phyloP scores from a whole-genome alignment of 2,329 filamentous ascomycete genomes.

The Neonectria punicea region DNA sequence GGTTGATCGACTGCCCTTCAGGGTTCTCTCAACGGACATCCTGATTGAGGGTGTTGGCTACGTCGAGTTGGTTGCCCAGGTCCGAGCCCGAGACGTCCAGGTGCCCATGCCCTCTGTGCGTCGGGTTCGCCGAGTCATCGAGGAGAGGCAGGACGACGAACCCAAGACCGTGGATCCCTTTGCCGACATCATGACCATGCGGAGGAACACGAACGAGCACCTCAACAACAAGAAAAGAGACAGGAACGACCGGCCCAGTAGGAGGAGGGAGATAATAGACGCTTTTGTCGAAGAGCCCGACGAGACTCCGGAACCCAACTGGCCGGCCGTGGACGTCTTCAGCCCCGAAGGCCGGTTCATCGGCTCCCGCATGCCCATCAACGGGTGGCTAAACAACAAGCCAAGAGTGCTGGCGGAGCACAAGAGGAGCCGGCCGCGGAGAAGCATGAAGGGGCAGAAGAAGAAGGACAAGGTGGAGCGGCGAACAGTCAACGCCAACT shows the following conservation, averaged over 20 bases:
- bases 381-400: conserved; percentile 74
- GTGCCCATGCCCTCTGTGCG: conserved; percentile 18
- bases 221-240: conserved; percentile 44
- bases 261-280: conserved; percentile 20
- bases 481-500: conserved; percentile 34
- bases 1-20: conserved; percentile 79
- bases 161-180: conserved; percentile 34
- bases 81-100: conserved; percentile 66
- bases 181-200: conserved; percentile 39
- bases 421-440: conserved; percentile 67
- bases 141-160: not conserved
- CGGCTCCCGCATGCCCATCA: conserved; percentile 72
- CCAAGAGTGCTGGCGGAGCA: conserved; percentile 61
- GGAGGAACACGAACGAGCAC: conserved; percentile 34
- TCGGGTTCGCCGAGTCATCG: conserved; percentile 2
- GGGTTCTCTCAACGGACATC: conserved; percentile 83
- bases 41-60: conserved; percentile 93
- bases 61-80: conserved; percentile 87
- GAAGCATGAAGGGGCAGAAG: conserved; percentile 73
- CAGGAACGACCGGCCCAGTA: not conserved
- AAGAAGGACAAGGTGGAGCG: conserved; percentile 53
- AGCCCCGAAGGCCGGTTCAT: conserved; percentile 87
- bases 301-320: conserved; percentile 51
- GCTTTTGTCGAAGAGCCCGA: conserved; percentile 22
- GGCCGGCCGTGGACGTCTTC: conserved; percentile 85